Percentiles rank a stretch among this genome's conserved stretches.
These are phyloP conservation scores for Ophiocordyceps camponoti-floridani DNA, from an alignment of 2,329 filamentous ascomycete species.

Conservation along the genomic window DNA sequence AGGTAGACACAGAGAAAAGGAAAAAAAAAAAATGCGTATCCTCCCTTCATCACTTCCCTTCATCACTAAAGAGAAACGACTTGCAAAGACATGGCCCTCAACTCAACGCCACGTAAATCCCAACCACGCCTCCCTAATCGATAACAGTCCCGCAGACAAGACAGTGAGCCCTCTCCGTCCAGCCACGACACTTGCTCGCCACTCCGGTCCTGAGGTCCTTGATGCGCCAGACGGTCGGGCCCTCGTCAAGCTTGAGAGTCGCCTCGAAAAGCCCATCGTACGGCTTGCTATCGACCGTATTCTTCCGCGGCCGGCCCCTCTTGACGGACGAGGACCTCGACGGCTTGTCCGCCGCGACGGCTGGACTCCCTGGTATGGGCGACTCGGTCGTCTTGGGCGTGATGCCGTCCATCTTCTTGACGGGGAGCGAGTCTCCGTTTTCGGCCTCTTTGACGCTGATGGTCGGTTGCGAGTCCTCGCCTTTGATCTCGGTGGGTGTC, in stretches of 20 bases:
- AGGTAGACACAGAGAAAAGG: too few relatives aligned
- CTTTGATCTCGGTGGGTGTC: constrained; percentile 31
- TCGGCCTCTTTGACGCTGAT: constrained; percentile 33
- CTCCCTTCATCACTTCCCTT: too few relatives aligned
- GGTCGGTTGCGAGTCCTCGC: constrained; percentile 30
- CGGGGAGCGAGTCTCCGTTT: constrained; percentile 18
- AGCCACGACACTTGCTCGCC: constrained; percentile 29
- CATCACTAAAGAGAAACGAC: background rate
- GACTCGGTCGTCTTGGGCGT: constrained; percentile 13
- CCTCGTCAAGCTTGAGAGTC: constrained; percentile 25
- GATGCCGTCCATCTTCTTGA: constrained; percentile 15
- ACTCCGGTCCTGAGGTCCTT: constrained; percentile 30
- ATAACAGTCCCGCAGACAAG: constrained; percentile 30
- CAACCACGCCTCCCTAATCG: constrained; percentile 8
- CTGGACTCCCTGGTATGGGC: constrained; percentile 12
- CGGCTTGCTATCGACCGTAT: constrained; percentile 18
- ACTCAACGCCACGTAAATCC: too few relatives aligned
- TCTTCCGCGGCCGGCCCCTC: constrained; percentile 21
- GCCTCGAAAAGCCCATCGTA: constrained; percentile 35
- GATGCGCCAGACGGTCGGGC: constrained; percentile 31
- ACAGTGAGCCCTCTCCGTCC: constrained; percentile 31
- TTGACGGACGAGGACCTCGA: constrained; percentile 11
- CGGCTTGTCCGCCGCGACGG: constrained; percentile 7
- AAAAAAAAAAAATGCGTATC: too few relatives aligned
- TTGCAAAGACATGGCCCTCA: too few relatives aligned